Conservation (phyloP, 2,329 filamentous ascomycete genomes). For the Pestalotiopsis sp. region DNA sequence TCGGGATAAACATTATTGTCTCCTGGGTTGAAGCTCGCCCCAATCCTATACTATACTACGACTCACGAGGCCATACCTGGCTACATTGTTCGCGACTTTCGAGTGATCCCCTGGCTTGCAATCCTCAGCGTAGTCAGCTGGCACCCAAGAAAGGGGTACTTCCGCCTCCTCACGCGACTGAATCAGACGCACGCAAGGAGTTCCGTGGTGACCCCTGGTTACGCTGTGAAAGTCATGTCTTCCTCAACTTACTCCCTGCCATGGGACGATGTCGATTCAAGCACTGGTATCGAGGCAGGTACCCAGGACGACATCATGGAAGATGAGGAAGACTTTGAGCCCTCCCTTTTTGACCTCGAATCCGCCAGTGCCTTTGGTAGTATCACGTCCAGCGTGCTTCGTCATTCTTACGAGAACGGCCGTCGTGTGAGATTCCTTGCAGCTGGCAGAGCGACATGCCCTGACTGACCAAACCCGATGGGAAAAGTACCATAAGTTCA, state of each 20-base stretch:
- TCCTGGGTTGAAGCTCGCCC: not conserved
- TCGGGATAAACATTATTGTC: constrained; percentile 3
- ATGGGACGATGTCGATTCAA: not conserved
- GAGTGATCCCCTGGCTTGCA: not conserved
- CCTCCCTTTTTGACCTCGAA: constrained; percentile 31
- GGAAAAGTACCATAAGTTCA: constrained; percentile 34
- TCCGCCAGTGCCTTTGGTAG: constrained; percentile 25
- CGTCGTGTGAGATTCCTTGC: constrained; percentile 29
- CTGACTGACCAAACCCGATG: not conserved
- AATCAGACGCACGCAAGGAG: not conserved
- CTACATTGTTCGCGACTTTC: not conserved
- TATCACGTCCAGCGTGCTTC: constrained; percentile 33
- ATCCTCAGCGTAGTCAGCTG: not conserved
- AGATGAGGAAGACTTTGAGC: constrained; percentile 36
- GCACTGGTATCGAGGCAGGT: constrained; percentile 15
- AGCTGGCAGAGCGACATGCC: not conserved
- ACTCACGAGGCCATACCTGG: not conserved
- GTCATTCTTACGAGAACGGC: constrained; percentile 36
- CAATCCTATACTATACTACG: not conserved
- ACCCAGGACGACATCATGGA: constrained; percentile 29
- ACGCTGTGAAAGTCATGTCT: not conserved
- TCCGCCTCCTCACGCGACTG: not conserved
- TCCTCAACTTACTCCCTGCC: not conserved
- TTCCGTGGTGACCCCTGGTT: not conserved
- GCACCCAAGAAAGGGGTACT: not conserved